Conservation (phyloP, 2,329 filamentous ascomycete genomes). For the Exophiala oligosperma region DNA sequence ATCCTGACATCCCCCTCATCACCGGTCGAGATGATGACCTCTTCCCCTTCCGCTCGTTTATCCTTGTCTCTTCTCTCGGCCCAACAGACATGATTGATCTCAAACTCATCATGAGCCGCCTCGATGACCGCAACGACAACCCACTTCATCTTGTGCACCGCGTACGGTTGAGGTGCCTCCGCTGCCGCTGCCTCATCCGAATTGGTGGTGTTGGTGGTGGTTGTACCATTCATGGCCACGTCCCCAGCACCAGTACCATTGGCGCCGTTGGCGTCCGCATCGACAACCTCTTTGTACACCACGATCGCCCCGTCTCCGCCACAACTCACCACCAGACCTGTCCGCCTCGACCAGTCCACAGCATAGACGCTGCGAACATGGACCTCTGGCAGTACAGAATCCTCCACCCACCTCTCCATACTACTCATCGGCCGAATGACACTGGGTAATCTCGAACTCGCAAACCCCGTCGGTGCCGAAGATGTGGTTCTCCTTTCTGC, state of each 20-base stretch:
- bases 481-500: slow-evolving; percentile 1
- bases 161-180: slow-evolving; percentile 8
- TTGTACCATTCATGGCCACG: slow-evolving; percentile 27
- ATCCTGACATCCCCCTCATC: slow-evolving; percentile 87
- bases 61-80: slow-evolving; percentile 72
- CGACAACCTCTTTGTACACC: slow-evolving; percentile 67
- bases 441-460: slow-evolving; percentile 65
- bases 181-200: slow-evolving; percentile 1
- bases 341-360: slow-evolving; percentile 75
- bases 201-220: slow-evolving; percentile 22
- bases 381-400: slow-evolving; percentile 68
- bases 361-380: slow-evolving; percentile 85
- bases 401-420: slow-evolving; percentile 82
- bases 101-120: slow-evolving; percentile 85
- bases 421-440: slow-evolving; percentile 74
- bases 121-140: slow-evolving; percentile 66
- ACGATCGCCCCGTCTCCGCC: slow-evolving; percentile 83
- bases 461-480: slow-evolving; percentile 22
- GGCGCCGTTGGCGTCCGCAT: slow-evolving; percentile 13
- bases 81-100: slow-evolving; percentile 92
- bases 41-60: slow-evolving; percentile 62
- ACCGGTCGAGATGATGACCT: slow-evolving; percentile 86
- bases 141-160: slow-evolving; percentile 60
- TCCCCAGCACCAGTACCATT: slow-evolving; percentile 28
- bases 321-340: slow-evolving; percentile 79